Conservation (phyloP, 129 eudicot species). For the Artemisia annua region DNA sequence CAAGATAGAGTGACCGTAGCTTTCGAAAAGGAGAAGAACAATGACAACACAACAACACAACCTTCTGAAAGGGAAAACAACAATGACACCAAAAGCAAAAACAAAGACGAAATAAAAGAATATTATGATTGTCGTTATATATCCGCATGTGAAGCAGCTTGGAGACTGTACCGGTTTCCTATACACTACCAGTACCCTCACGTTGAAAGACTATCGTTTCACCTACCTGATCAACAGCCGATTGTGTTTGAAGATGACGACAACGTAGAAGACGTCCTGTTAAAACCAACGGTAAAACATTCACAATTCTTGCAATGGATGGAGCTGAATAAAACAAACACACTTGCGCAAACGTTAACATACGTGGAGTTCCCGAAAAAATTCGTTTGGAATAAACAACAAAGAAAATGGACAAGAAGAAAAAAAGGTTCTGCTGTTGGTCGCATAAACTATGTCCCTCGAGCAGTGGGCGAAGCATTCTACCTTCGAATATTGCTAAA, state of each 20-base stretch:
- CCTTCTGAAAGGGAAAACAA: background rate
- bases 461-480: background rate
- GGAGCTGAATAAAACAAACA: background rate
- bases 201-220: background rate
- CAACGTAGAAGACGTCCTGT: background rate
- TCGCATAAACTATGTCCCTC: background rate
- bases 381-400: background rate
- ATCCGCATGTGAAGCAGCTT: background rate
- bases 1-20: background rate
- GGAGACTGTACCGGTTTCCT: background rate
- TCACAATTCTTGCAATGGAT: background rate
- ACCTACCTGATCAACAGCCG: background rate
- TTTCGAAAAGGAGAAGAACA: background rate
- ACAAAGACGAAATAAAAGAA: background rate
- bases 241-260: no score
- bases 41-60: background rate
- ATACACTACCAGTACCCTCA: background rate
- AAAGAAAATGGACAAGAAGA: background rate
- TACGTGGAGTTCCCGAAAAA: background rate
- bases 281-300: background rate
- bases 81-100: accelerated
- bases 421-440: background rate
- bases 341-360: background rate
- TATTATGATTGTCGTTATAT: background rate
- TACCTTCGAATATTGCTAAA: background rate